A percentile compares a stretch with the other conserved stretches of the same genome.
Evolutionary conservation across 345 rosid species (phyloP).

Genomic region (Eucalyptus globulus): DNA sequence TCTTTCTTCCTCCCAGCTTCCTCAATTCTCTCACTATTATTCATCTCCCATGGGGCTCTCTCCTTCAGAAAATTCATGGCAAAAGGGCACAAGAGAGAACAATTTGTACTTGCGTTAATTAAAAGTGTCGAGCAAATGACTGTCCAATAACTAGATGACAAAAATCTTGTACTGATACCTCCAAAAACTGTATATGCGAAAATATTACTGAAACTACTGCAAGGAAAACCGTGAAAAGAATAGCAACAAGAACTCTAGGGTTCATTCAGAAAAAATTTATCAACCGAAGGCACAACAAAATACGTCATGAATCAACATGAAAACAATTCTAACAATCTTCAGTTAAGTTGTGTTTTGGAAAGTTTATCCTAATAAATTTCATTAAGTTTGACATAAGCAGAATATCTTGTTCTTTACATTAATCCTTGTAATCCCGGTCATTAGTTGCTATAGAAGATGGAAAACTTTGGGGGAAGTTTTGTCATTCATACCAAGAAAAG

Average conservation of each 20-base stretch:
- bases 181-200: neutral
- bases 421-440: neutral
- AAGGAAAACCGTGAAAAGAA: neutral
- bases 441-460: neutral
- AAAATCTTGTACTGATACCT: neutral
- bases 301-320: neutral
- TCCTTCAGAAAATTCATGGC: neutral
- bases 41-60: conserved; percentile 5
- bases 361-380: neutral
- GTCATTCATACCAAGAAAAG: neutral
- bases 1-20: conserved; percentile 5
- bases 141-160: neutral
- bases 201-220: neutral
- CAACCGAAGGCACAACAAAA: neutral
- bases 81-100: neutral
- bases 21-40: conserved; percentile 1
- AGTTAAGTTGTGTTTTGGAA: neutral
- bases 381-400: neutral
- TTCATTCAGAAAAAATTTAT: neutral
- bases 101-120: neutral
- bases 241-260: neutral
- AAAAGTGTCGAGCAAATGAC: neutral
- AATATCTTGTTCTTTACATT: neutral
- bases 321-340: neutral
- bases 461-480: neutral